Conservation (phyloP, 371 early-diverging fungal species). For the Mucor indicus region DNA sequence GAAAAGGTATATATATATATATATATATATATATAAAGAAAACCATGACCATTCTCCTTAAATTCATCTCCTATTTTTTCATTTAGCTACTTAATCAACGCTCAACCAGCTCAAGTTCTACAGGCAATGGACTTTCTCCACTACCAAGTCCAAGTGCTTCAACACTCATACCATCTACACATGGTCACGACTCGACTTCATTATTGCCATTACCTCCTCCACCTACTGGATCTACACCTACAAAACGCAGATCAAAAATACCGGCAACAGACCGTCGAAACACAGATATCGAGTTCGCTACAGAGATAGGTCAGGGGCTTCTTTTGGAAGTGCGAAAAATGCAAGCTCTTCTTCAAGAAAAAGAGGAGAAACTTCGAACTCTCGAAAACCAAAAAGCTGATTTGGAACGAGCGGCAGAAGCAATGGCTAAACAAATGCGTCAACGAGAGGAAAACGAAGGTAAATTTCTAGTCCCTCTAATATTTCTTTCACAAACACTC, state of each 20-base stretch:
- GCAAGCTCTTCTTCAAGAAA: constrained; percentile 53
- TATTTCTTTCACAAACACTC: no score
- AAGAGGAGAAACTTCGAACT: constrained; percentile 63
- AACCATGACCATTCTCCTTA: no score
- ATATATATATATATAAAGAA: background rate
- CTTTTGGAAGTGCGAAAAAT: constrained; percentile 51
- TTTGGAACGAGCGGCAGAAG: constrained; percentile 60
- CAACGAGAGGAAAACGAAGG: constrained; percentile 64
- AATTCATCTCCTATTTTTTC: no score
- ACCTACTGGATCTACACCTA: constrained; percentile 46
- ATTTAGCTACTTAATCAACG: constrained; percentile 30
- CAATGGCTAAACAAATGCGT: constrained; percentile 61
- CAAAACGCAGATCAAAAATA: constrained; percentile 49
- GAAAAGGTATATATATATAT: constrained; percentile 23
- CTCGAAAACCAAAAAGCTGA: constrained; percentile 65
- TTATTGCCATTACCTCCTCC: constrained; percentile 40
- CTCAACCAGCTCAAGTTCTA: constrained; percentile 5
- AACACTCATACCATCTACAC: constrained; percentile 22
- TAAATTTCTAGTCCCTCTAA: constrained; percentile 13
- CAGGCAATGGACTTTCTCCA: constrained; percentile 26
- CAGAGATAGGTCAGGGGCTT: constrained; percentile 56
- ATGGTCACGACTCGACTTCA: constrained; percentile 36
- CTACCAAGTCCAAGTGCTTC: constrained; percentile 45
- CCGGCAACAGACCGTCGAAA: constrained; percentile 48
- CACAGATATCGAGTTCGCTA: constrained; percentile 55